Conservation (phyloP, 345 rosid species). For the Jatropha curcas region DNA sequence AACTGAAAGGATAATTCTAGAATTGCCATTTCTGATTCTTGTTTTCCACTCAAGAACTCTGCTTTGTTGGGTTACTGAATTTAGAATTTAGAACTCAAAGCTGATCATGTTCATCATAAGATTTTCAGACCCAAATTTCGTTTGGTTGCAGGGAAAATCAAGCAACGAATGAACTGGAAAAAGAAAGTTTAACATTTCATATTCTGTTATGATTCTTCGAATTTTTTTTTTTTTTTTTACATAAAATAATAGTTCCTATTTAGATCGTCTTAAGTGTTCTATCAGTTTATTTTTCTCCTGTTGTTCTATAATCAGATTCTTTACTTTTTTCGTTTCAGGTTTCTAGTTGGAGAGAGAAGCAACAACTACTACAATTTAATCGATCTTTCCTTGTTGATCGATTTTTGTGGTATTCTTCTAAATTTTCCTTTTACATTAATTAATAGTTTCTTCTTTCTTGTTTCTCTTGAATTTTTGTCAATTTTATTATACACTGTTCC, state of each 20-base stretch:
- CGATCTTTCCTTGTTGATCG: background rate
- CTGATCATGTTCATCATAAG: too few relatives aligned
- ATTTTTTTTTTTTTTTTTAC: background rate
- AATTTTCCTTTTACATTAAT: background rate
- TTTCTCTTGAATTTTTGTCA: background rate
- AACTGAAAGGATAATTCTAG: background rate
- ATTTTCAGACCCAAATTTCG: background rate
- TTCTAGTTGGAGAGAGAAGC: background rate
- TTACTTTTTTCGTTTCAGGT: background rate
- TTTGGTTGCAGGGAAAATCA: background rate
- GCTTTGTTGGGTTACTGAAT: background rate
- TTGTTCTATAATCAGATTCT: background rate
- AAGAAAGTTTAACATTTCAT: background rate
- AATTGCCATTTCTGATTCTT: background rate
- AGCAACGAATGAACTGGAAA: background rate
- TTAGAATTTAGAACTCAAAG: background rate
- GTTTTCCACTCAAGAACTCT: background rate
- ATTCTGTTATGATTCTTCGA: background rate
- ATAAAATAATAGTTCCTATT: background rate
- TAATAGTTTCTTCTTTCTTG: background rate
- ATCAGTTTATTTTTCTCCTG: too few relatives aligned
- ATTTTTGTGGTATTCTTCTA: background rate
- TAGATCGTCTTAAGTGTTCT: too few relatives aligned
- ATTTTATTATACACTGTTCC: background rate
- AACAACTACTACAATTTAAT: background rate